Evolutionary conservation across 2,329 filamentous ascomycete species (phyloP).

Genomic region (Trichophyton schoenleinii): DNA sequence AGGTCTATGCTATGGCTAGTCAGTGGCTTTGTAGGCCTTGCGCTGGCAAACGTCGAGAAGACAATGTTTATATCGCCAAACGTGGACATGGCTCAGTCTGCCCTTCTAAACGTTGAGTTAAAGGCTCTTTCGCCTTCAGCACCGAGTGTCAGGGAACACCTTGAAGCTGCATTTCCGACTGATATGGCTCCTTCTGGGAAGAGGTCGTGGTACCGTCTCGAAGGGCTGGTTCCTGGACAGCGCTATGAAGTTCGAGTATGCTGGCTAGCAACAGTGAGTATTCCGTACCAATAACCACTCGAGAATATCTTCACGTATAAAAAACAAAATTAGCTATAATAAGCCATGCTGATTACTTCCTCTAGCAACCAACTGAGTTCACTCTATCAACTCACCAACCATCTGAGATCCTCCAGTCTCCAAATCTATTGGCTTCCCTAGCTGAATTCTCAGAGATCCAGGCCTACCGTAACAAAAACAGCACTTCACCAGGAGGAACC

Average conservation of each 20-base stretch:
- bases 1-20: neutral
- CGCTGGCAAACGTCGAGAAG: slow-evolving; percentile 74
- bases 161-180: slow-evolving; percentile 58
- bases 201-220: slow-evolving; percentile 68
- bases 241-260: slow-evolving; percentile 87
- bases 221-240: slow-evolving; percentile 54
- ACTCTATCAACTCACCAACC: slow-evolving; percentile 53
- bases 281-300: neutral
- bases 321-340: neutral
- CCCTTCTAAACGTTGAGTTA: slow-evolving; percentile 49
- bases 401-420: slow-evolving; percentile 47
- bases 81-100: slow-evolving; percentile 47
- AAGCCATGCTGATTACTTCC: neutral
- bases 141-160: slow-evolving; percentile 46
- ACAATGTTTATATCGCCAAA: slow-evolving; percentile 68
- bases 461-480: slow-evolving; percentile 23
- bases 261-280: slow-evolving; percentile 72
- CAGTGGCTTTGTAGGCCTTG: slow-evolving; percentile 6
- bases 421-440: slow-evolving; percentile 53
- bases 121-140: slow-evolving; percentile 49
- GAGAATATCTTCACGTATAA: neutral
- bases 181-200: slow-evolving; percentile 41
- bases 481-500: slow-evolving; percentile 1
- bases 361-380: slow-evolving; percentile 76
- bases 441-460: slow-evolving; percentile 47